Evolutionary conservation across 164 flowering plant species (phyloP).

Genomic region (Chloranthus sessilifolius): DNA sequence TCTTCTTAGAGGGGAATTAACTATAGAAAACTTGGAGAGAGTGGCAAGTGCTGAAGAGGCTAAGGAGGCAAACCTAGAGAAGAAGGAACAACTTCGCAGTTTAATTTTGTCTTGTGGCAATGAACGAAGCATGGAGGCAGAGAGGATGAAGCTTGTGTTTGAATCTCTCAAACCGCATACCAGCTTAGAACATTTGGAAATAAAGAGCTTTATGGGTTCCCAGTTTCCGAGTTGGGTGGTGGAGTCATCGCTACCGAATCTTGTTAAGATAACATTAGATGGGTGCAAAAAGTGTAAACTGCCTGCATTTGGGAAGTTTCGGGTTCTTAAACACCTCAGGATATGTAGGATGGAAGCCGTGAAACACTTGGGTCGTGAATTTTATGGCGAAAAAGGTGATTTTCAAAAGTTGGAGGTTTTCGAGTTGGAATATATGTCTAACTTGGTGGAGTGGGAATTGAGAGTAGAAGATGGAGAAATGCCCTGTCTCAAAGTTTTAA

Average conservation of each 20-base stretch:
- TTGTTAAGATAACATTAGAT: neutral
- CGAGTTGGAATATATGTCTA: neutral
- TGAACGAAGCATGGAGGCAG: neutral
- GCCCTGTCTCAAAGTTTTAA: neutral
- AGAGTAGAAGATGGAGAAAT: too few relatives aligned
- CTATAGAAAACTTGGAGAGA: too few relatives aligned
- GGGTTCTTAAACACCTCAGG: neutral
- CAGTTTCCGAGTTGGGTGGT: constrained; percentile 5
- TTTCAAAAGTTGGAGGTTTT: constrained; percentile 5
- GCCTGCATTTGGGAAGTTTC: constrained; percentile 1
- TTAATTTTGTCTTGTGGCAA: too few relatives aligned
- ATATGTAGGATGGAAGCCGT: neutral
- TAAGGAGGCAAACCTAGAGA: too few relatives aligned
- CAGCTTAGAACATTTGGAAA: neutral
- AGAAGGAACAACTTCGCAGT: too few relatives aligned
- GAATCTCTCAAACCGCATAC: neutral
- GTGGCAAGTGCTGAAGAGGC: too few relatives aligned
- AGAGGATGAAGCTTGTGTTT: neutral
- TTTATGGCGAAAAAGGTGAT: neutral
- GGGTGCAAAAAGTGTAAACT: neutral
- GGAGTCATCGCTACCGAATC: neutral
- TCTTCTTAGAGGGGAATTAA: too few relatives aligned
- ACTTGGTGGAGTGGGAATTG: too few relatives aligned
- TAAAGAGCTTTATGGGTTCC: neutral
- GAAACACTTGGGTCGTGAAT: neutral